Evolutionary conservation across 306 rosid species (phyloP).

Genomic region (barrel medic (Medicago truncatula)): DNA sequence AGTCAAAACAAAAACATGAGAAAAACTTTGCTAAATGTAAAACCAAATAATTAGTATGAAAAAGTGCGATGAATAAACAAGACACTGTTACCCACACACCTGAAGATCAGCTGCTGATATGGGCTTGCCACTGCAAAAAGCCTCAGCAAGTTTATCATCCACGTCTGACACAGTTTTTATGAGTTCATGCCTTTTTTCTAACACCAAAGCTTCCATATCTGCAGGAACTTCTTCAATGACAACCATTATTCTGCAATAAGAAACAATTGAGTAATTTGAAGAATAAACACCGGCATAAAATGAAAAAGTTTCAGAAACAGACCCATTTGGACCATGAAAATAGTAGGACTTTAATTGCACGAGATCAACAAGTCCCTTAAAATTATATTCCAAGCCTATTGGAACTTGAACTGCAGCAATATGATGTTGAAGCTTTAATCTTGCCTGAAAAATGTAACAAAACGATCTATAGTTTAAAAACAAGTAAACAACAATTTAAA

Average conservation of each 20-base stretch:
- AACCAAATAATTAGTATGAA: neutral
- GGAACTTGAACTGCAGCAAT: conserved; percentile 96
- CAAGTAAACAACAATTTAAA: neutral
- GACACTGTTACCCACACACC: conserved; percentile 49
- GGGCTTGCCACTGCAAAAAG: conserved; percentile 68
- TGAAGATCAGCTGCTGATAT: conserved; percentile 77
- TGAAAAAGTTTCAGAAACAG: conserved; percentile 40
- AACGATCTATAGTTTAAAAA: neutral
- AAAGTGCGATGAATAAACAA: neutral
- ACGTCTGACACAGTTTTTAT: conserved; percentile 84
- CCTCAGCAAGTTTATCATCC: too few species aligned
- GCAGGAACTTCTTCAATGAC: too few species aligned
- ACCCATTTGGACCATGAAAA: conserved; percentile 66
- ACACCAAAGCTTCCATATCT: too few species aligned
- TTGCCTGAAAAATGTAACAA: conserved; percentile 60
- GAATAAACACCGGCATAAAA: too few species aligned
- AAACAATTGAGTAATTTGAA: too few species aligned
- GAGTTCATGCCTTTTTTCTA: conserved; percentile 85
- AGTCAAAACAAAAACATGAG: too few species aligned
- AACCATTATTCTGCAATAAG: too few species aligned
- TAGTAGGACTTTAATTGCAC: conserved; percentile 77
- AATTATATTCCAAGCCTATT: conserved; percentile 89
- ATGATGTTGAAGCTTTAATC: conserved; percentile 88
- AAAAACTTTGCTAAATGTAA: neutral
- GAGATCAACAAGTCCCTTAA: conserved; percentile 89